Evolutionary conservation across 1,284 basidiomycete species (phyloP), one percentile per base, ranked within the genome.

Genomic region (Mycena citricolor): DNA sequence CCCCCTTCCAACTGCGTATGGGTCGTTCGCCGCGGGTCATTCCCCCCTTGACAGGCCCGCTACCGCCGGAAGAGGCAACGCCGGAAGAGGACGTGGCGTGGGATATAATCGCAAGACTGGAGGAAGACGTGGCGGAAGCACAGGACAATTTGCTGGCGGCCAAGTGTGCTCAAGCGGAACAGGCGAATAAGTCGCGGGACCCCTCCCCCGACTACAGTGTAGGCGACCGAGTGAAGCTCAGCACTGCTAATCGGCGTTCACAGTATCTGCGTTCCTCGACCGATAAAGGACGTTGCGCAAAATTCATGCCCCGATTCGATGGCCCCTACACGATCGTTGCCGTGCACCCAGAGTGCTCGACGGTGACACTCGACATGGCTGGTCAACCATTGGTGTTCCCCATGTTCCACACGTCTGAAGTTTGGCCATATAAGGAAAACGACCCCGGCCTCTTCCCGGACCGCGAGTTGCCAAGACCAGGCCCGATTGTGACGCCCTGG

Each of bases 1-100:
- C 68, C 0, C 64, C 61, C 0, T 73, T 72, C 57, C 49, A 64
- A 34, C 29, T 60, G 0, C 35, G 42, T 1, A 42, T 46, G 1
- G 58, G 63, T 0, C 31, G 49, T 0, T 53, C 50, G 0, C 65
- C 63, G 0, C 34, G 52, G 0, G 16, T 65, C 4, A 44, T 64
- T 5, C 64, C 62, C 2, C 53, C 57, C 35, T 7, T 44, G 3
- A 7, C 50, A 17, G 26, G 35, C n/a, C n/a, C 13, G 24, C n/a
- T n/a, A n/a, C n/a, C n/a, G n/a, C 10, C 16, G n/a, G 26, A 22
- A 23, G n/a, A 23, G 10, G 20, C n/a, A 5, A 11, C 29, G 11
- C n/a, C n/a, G n/a, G 34, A 29, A 13, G 34, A 30, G 14, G 59
- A 43, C 34, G 61, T 34, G 63, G 69, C 43, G n/a, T n/a, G n/a